Evolutionary conservation across 169 alveolate genomes (phyloP).

Genomic region (Plasmodium fragile): DNA sequence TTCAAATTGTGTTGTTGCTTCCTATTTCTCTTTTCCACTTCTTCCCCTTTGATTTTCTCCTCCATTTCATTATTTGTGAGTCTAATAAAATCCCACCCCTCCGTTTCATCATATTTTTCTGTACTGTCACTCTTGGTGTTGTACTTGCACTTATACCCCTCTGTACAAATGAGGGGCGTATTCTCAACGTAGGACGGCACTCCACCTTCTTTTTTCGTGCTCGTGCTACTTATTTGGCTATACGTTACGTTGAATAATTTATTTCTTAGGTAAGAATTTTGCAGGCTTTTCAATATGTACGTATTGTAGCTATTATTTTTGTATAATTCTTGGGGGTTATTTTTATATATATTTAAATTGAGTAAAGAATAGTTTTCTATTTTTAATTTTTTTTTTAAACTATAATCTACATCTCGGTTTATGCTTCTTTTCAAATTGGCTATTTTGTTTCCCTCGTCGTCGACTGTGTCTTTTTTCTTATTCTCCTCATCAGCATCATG

Average conservation of each 20-base stretch:
- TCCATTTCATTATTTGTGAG: slow-evolving; percentile 21
- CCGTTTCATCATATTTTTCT: neutral
- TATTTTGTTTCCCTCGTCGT: slow-evolving; percentile 1
- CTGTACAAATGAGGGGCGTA: neutral
- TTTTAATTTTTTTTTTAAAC: slow-evolving; percentile 32
- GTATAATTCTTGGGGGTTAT: slow-evolving; percentile 13
- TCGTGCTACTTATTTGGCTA: neutral
- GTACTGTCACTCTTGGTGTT: neutral
- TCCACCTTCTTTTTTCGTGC: neutral
- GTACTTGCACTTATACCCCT: neutral
- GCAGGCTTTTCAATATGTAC: slow-evolving; percentile 49
- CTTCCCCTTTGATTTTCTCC: neutral
- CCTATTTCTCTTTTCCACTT: neutral
- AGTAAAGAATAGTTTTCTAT: slow-evolving; percentile 38
- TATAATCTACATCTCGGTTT: neutral
- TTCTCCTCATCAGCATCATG: neutral
- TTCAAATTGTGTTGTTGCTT: neutral
- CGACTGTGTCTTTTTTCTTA: neutral
- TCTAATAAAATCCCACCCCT: neutral
- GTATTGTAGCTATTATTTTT: slow-evolving; percentile 62
- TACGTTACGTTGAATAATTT: slow-evolving; percentile 21
- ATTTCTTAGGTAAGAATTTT: slow-evolving; percentile 30
- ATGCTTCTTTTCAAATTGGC: slow-evolving; percentile 31
- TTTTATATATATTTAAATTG: slow-evolving; percentile 54
- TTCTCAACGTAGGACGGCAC: neutral